Evolutionary conservation across 2,329 filamentous ascomycete species (phyloP).

Genomic region (Clarireedia hainanense): DNA sequence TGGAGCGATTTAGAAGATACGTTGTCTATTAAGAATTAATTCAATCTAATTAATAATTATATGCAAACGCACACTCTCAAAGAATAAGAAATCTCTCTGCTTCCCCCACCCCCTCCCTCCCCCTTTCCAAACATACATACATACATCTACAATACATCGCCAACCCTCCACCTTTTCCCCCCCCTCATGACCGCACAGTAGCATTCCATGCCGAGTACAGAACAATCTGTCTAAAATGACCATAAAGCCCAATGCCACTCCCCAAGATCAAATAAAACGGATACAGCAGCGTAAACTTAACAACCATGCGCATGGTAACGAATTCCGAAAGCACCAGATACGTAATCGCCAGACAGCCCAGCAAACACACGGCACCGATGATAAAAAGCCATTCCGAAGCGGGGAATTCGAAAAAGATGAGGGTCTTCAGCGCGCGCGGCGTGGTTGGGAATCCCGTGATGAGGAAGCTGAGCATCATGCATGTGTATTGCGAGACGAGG

Average conservation of each 20-base stretch:
- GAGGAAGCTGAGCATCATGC: conserved; percentile 37
- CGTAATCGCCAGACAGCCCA: conserved; percentile 40
- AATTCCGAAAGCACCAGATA: conserved; percentile 39
- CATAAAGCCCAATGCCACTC: conserved; percentile 6
- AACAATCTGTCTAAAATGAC: conserved; percentile 18
- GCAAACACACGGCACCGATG: conserved; percentile 34
- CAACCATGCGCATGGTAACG: conserved; percentile 33
- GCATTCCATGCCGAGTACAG: conserved; percentile 41
- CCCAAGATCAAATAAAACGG: conserved; percentile 32
- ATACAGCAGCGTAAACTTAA: conserved; percentile 36
- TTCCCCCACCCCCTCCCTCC: background rate
- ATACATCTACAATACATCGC: no score
- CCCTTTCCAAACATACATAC: no score
- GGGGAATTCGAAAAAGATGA: conserved; percentile 41
- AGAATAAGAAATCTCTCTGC: background rate
- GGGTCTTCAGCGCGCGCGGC: conserved; percentile 30
- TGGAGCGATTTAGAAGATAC: no score
- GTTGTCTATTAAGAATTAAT: no score
- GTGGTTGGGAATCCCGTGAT: conserved; percentile 37
- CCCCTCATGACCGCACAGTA: conserved; percentile 26
- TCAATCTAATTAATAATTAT: no score
- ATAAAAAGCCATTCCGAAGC: conserved; percentile 40
- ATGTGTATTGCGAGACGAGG: conserved; percentile 40
- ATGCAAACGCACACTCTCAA: no score
- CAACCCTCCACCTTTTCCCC: no score